phyloP scores from a whole-genome alignment of 2,329 filamentous ascomycete genomes.

The Fusarium ramigenum region DNA sequence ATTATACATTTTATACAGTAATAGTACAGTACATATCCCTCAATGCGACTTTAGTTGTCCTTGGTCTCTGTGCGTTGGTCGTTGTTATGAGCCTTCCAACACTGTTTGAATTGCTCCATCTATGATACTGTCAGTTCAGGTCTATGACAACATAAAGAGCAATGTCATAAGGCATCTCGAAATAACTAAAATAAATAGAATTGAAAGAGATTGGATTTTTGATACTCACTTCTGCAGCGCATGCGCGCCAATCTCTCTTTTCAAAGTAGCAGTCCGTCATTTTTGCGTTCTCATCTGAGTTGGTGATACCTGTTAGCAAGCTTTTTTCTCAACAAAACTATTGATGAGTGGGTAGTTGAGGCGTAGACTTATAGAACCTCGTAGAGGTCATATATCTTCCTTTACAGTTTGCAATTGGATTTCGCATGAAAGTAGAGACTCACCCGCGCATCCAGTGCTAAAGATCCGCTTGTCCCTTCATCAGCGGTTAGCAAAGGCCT shows the following conservation, averaged over 20 bases:
- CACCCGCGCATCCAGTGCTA: constrained; percentile 93
- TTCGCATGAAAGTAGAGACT: constrained; percentile 31
- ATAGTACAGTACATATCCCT: background rate
- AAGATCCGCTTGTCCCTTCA: constrained; percentile 96
- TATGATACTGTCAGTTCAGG: constrained; percentile 50
- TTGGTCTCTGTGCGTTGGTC: constrained; percentile 82
- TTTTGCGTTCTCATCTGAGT: constrained; percentile 82
- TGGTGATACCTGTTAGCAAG: constrained; percentile 5
- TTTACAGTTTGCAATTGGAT: background rate
- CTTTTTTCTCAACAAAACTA: constrained; percentile 19
- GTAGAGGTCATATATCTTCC: background rate
- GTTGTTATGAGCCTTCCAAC: constrained; percentile 92
- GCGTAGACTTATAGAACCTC: background rate
- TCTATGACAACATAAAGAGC: background rate
- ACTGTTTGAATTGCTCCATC: constrained; percentile 91
- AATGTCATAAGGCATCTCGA: background rate
- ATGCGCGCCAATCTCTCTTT: constrained; percentile 94
- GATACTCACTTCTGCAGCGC: constrained; percentile 83
- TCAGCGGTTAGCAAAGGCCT: constrained; percentile 35
- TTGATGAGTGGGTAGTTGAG: background rate
- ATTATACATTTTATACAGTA: background rate
- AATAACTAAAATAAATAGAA: background rate
- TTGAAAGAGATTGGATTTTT: fast-evolving
- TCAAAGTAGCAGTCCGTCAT: constrained; percentile 97
- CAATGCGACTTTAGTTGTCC: constrained; percentile 57